Conservation (phyloP, 2,329 filamentous ascomycete species). For the Cladosporium sp. region DNA sequence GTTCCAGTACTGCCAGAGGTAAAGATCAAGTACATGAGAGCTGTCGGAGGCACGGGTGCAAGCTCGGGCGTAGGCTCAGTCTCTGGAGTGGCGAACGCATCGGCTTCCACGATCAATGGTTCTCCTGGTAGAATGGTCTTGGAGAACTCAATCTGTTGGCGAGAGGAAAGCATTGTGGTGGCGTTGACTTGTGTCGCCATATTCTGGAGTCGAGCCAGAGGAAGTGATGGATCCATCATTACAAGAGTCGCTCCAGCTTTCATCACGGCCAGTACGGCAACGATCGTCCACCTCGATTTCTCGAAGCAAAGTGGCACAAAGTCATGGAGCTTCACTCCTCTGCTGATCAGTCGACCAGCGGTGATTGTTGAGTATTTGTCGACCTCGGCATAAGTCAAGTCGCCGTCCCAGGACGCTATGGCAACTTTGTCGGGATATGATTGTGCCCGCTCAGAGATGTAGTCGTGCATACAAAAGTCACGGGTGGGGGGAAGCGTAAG, state of each 20-base stretch:
- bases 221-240: slow-evolving; percentile 40
- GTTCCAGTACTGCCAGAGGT: slow-evolving; percentile 28
- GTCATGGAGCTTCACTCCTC: slow-evolving; percentile 16
- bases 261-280: slow-evolving; percentile 44
- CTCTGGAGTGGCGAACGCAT: slow-evolving; percentile 2
- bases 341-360: slow-evolving; percentile 11
- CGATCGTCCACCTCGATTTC: slow-evolving; percentile 40
- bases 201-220: slow-evolving; percentile 20
- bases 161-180: slow-evolving; percentile 22
- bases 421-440: slow-evolving; percentile 57
- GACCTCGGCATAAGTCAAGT: slow-evolving; percentile 22
- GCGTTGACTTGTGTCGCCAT: slow-evolving; percentile 19
- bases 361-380: slow-evolving; percentile 17
- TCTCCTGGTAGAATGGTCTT: slow-evolving; percentile 24
- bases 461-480: slow-evolving; percentile 24
- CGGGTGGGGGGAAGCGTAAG: slow-evolving; percentile 23
- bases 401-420: slow-evolving; percentile 23
- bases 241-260: slow-evolving; percentile 42
- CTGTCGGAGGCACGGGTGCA: slow-evolving; percentile 22
- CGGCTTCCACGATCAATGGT: slow-evolving; percentile 23
- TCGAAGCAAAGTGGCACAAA: slow-evolving; percentile 43
- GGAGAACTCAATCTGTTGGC: slow-evolving; percentile 24
- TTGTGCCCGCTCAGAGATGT: slow-evolving; percentile 15
- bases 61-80: background rate
- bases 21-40: slow-evolving; percentile 27